A percentile compares a stretch with the other conserved stretches of the same genome.
Evolutionary conservation across 2,329 filamentous ascomycete genomes (phyloP).

Genomic region (Alternaria ethzedia): DNA sequence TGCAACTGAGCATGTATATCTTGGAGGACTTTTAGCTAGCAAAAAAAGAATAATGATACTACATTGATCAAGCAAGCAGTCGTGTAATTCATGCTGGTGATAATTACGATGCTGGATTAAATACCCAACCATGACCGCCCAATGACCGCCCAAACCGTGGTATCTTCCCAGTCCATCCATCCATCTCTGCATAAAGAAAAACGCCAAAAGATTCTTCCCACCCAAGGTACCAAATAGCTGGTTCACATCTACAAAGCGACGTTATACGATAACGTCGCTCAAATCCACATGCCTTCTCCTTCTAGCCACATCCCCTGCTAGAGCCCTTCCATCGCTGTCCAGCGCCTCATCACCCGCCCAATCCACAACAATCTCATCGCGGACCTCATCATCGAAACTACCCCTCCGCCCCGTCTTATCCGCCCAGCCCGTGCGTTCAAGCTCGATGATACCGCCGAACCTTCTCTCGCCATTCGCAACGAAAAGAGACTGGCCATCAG

Average conservation of each 20-base stretch:
- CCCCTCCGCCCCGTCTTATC: constrained; percentile 16
- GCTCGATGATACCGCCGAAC: constrained; percentile 71
- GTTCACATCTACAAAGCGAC: constrained; percentile 36
- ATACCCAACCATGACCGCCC: background rate
- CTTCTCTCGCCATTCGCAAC: constrained; percentile 70
- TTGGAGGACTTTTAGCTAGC: background rate
- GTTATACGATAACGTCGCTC: constrained; percentile 35
- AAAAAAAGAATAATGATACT: background rate
- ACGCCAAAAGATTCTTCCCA: background rate
- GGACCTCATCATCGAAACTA: background rate
- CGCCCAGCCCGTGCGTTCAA: constrained; percentile 57
- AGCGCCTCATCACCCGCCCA: constrained; percentile 34
- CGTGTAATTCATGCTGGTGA: background rate
- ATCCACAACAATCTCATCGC: constrained; percentile 24
- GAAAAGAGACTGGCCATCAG: constrained; percentile 71
- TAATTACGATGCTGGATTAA: background rate
- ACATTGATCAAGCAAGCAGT: background rate
- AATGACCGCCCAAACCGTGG: constrained; percentile 11
- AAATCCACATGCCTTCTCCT: constrained; percentile 34
- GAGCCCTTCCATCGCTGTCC: constrained; percentile 13
- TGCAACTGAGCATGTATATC: background rate
- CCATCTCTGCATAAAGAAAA: background rate
- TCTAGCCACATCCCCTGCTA: constrained; percentile 22
- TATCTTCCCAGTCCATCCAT: constrained; percentile 9
- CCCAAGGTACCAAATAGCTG: background rate